Evolutionary conservation across 768 basidiomycete genomes (phyloP), one percentile per base, ranked within the genome.

Genomic region (Macrolepiota albuminosa): DNA sequence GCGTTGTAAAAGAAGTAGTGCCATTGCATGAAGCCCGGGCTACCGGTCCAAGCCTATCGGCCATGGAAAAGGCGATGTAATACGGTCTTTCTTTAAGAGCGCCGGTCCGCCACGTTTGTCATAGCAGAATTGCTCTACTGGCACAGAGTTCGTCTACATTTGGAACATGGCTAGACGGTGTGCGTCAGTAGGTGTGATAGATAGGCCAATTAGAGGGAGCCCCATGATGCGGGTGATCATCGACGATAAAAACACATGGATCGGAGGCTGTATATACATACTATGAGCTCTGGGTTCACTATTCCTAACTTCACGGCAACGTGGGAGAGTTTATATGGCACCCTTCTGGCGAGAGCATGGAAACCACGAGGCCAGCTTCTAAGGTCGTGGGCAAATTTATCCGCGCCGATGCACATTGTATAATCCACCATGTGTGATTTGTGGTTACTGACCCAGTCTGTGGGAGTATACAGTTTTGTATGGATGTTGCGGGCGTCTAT

Each of bases 301-400:
- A 58, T 50, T 7, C 51, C 58, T 59, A 54, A 54, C 58, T 59
- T 54, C 43, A n/a, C 45, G 37, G 58, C 33, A 36, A 34, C 36
- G 37, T 47, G 45, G 13, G 10, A 47, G 43, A 47, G 34, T 40
- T 48, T 37, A 54, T 33, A 42, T 43, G 45, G 36, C 52, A 46
- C 39, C 39, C n/a, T 52, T 53, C 34, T 39, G 37, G 36, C 24
- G 36, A 37, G 45, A 29, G 51, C 58, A 52, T 59, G 58, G 33
- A 29, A 59, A 47, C 43, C 58, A 59, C 51, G 58, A 59, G 58
- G 58, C 18, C 4, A 26, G 26, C 42, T 54, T 52, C 34, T 51
- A n/a, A 7, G 9, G 18, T 51, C 18, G 49, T 53, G 33, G 45
- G 11, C 36, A 34, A 37, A 21, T 53, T 29, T 21, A 45, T 39